Evolutionary conservation across 108 stramenopile genomes (phyloP).

Genomic region (Pinguiococcus pyrenoidosus): DNA sequence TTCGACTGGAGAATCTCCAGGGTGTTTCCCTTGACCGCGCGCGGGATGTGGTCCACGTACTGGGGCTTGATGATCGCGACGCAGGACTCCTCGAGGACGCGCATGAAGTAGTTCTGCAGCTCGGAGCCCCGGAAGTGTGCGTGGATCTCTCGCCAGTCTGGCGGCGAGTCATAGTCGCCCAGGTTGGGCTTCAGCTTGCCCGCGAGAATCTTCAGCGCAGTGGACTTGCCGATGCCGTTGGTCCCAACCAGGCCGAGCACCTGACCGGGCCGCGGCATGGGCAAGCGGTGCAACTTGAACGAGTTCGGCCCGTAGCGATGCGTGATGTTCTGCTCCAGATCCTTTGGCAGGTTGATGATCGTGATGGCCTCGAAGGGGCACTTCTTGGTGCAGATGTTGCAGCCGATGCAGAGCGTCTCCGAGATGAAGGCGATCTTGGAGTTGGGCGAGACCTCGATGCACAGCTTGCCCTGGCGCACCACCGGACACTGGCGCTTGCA

Average conservation of each 20-base stretch:
- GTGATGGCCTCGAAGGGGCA: constrained; percentile 95
- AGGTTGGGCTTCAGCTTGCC: constrained; percentile 97
- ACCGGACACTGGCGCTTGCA: constrained; percentile 91
- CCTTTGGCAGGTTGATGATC: constrained; percentile 97
- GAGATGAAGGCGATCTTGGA: constrained; percentile 43
- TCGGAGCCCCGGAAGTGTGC: constrained; percentile 91
- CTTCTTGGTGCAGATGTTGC: constrained; percentile 93
- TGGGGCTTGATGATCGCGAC: constrained; percentile 93
- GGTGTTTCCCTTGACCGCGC: constrained; percentile 66
- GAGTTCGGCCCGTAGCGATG: constrained; percentile 98
- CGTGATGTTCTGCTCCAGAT: constrained; percentile 80
- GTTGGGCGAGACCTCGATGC: constrained; percentile 65
- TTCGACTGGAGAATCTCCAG: constrained; percentile 67
- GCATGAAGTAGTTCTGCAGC: constrained; percentile 96
- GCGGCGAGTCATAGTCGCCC: constrained; percentile 67
- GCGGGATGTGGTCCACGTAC: constrained; percentile 96
- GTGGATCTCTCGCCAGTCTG: constrained; percentile 96
- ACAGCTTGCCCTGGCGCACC: constrained; percentile 85
- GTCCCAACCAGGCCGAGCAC: constrained; percentile 94
- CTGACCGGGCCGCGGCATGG: constrained; percentile 92
- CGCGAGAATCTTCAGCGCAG: constrained; percentile 85
- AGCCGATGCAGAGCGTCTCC: constrained; percentile 66
- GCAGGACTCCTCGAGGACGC: constrained; percentile 80
- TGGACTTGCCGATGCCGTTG: constrained; percentile 90
- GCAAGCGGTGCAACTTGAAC: constrained; percentile 95